phyloP scores from a whole-genome alignment of 2,329 filamentous ascomycete species.

The Neonectria sp. region DNA sequence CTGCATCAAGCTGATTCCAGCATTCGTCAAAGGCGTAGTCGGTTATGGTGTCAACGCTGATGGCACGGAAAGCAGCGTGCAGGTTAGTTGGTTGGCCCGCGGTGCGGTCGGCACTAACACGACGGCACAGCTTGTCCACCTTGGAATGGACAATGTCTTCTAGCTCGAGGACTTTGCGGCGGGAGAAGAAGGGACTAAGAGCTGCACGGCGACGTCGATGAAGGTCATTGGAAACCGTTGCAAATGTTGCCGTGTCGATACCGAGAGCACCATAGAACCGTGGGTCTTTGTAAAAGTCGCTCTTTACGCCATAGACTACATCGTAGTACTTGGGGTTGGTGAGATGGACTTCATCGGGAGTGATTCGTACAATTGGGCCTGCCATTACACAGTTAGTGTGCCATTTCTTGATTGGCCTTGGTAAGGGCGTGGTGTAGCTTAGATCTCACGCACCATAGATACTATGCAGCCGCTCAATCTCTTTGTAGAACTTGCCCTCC shows the following conservation, averaged over 20 bases:
- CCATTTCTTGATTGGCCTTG: background rate
- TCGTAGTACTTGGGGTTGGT: constrained; percentile 37
- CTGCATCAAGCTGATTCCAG: constrained; percentile 31
- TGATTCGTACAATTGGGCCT: constrained; percentile 39
- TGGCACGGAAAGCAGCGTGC: constrained; percentile 31
- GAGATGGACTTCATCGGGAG: constrained; percentile 39
- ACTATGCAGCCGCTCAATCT: constrained; percentile 31
- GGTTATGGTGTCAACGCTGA: constrained; percentile 34
- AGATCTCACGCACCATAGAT: constrained; percentile 15
- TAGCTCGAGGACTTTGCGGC: constrained; percentile 52
- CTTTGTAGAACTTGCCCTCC: constrained; percentile 19
- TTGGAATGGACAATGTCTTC: constrained; percentile 54
- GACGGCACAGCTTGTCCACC: constrained; percentile 46
- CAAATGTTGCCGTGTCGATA: constrained; percentile 40
- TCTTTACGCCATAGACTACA: constrained; percentile 32
- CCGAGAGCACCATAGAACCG: constrained; percentile 33
- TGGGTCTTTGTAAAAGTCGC: constrained; percentile 31
- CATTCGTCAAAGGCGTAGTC: constrained; percentile 39
- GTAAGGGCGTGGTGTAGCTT: background rate
- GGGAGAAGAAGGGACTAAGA: constrained; percentile 61
- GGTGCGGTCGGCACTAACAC: constrained; percentile 13
- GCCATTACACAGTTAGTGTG: background rate
- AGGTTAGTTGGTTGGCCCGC: constrained; percentile 22
- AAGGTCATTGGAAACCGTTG: constrained; percentile 55
- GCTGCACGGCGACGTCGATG: constrained; percentile 58